Base-by-base conservation (phyloP, 768 basidiomycete species). In the Rhodotorula paludigena region DNA sequence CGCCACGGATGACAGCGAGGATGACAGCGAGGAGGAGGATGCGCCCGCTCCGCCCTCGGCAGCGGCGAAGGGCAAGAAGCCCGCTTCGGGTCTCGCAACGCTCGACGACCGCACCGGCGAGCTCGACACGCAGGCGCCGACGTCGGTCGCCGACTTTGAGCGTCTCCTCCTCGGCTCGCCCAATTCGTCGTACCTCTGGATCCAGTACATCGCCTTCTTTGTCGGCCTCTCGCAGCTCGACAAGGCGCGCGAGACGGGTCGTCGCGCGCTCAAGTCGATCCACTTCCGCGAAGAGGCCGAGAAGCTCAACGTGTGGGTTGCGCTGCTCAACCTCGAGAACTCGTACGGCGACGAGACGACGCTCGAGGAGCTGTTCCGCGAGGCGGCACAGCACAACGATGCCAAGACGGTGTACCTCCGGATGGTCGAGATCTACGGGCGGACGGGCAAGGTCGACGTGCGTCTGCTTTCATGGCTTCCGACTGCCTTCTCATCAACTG, bases 141-240 rank as follows among this genome's bases (percentile, higher is more conserved):
- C 91, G 77, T 96, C 96, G 3, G 90, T 88, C 68, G 85, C 88
- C 39, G 94, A 99, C 77, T 99, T 97, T 74, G 96, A 99, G 78
- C 85, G 96, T 20, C 80, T 90, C 42, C 83, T 99, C 53, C 83
- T 98, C 45, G 90, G 90, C 36, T 92, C 94, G 0, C 94, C 96
- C 3, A 92, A 96, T 77, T 98, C 93, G 12, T 98, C 96, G 0
- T 96, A 89, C 79, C 83, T 98, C 41, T 99, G 96, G 96, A 87
- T 99, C 65, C 93, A 97, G 78, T 99, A 92, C 78, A 98, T 99
- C 92, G 94, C 96, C 15, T 94, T 97, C 85, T 91, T 93, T 75
- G 82, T 98, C 18, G 92, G 92, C 73, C 84, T 99, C n/a, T 90
- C 93, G 38, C 94, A 99, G 79, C 81, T 96, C 62, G 93, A 92